These are phyloP conservation scores for Erigeron canadensis DNA, from an alignment of 129 eudicot genomes.

Conservation along the genomic window DNA sequence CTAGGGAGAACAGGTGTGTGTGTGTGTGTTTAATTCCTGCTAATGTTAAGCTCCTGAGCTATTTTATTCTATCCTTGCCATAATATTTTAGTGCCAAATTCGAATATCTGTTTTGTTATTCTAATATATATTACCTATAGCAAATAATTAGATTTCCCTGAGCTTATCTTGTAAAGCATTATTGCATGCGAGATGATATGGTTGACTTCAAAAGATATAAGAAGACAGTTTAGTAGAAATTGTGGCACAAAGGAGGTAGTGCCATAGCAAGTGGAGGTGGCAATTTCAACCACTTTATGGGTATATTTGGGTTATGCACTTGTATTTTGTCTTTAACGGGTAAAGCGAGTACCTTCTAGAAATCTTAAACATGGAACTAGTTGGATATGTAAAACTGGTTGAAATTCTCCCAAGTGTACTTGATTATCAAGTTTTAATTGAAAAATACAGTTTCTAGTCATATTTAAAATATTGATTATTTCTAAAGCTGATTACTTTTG, in stretches of 20 bases:
- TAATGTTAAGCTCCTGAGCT: slow-evolving; percentile 5
- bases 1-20: slow-evolving; percentile 66
- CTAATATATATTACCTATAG: neutral
- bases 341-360: neutral
- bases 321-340: neutral
- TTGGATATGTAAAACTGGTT: neutral
- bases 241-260: neutral
- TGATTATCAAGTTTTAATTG: neutral
- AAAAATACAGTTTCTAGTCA: too few species aligned
- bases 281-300: neutral
- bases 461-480: too few species aligned
- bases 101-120: neutral
- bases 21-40: neutral
- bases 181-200: neutral
- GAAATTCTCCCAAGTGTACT: neutral
- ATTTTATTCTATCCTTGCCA: neutral
- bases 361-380: neutral
- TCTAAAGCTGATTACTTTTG: too few species aligned
- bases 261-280: neutral
- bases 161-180: neutral
- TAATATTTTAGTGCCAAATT: neutral
- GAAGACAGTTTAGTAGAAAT: neutral
- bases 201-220: neutral
- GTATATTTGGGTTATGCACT: neutral
- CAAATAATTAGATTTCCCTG: neutral